phyloP scores from a whole-genome alignment of 2,329 filamentous ascomycete genomes.

The Diplodia mutila region DNA sequence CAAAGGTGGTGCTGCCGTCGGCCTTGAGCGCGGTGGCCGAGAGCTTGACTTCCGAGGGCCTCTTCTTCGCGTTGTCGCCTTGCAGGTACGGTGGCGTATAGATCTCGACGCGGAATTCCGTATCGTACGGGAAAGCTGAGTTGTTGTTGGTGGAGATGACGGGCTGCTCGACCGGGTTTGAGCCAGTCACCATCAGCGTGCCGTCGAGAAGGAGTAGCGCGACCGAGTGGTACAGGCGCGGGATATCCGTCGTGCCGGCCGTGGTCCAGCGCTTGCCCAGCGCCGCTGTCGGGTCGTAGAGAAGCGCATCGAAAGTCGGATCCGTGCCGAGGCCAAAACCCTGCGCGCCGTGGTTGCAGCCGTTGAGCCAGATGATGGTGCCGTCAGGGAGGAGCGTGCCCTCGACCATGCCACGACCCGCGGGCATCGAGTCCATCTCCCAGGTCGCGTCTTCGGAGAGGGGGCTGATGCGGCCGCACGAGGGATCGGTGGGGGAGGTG shows the following conservation, averaged over 20 bases:
- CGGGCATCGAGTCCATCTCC: constrained; percentile 63
- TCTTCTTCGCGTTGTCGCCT: constrained; percentile 52
- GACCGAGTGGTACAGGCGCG: constrained; percentile 63
- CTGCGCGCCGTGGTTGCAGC: constrained; percentile 61
- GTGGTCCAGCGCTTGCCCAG: constrained; percentile 56
- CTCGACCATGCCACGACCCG: constrained; percentile 64
- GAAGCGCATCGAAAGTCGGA: constrained; percentile 59
- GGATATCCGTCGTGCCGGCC: constrained; percentile 49
- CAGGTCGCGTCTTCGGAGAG: constrained; percentile 53
- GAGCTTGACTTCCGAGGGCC: constrained; percentile 55
- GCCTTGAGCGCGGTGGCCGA: constrained; percentile 50
- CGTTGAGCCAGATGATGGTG: constrained; percentile 66
- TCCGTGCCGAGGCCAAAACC: constrained; percentile 61
- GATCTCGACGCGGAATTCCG: constrained; percentile 65
- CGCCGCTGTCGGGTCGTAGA: constrained; percentile 60
- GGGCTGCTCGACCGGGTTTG: constrained; percentile 64
- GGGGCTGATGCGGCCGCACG: constrained; percentile 61
- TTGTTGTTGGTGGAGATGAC: constrained; percentile 50
- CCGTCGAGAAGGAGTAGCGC: constrained; percentile 63
- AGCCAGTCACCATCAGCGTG: constrained; percentile 62
- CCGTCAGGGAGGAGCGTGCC: constrained; percentile 63
- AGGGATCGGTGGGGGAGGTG: constrained; percentile 61
- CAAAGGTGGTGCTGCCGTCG: constrained; percentile 50
- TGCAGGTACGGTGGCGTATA: constrained; percentile 65
- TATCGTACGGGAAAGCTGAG: constrained; percentile 51